phyloP scores from a whole-genome alignment of 495 filamentous ascomycete genomes.

The Penicillium goetzii region DNA sequence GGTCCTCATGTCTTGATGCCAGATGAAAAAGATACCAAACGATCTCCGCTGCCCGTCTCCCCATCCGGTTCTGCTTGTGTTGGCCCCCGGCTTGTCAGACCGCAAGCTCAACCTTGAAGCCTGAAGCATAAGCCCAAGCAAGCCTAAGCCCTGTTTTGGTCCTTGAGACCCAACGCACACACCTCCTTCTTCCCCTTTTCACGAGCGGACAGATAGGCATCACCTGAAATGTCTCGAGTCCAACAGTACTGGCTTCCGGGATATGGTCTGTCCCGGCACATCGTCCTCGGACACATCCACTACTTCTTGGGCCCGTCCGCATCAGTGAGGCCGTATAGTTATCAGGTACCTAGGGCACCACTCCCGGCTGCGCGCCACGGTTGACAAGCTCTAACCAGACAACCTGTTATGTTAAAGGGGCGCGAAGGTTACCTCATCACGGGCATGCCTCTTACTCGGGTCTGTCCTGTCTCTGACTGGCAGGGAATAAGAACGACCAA shows the following conservation, averaged over 20 bases:
- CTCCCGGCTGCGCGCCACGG: constrained; percentile 15
- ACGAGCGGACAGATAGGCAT: neutral
- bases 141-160: neutral
- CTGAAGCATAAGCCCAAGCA: neutral
- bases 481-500: neutral
- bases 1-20: constrained; percentile 11
- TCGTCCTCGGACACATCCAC: constrained; percentile 57
- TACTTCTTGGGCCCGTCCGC: constrained; percentile 56
- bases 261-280: constrained; percentile 55
- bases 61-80: constrained; percentile 16
- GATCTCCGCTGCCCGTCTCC: constrained; percentile 13
- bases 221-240: constrained; percentile 39
- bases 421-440: constrained; percentile 59
- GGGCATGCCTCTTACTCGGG: constrained; percentile 55
- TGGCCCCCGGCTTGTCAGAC: constrained; percentile 9
- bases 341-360: constrained; percentile 44
- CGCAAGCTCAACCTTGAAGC: constrained; percentile 1
- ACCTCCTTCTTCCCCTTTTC: constrained; percentile 10
- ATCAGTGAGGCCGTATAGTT: constrained; percentile 54
- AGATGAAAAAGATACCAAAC: constrained; percentile 15
- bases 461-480: constrained; percentile 39
- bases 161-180: constrained; percentile 11
- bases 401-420: constrained; percentile 37
- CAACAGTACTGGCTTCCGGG: constrained; percentile 59
- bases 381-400: constrained; percentile 32